These are phyloP conservation scores for Ceratorhiza oryzae-sativae DNA, from an alignment of 1,284 basidiomycete genomes.

Conservation along the genomic window DNA sequence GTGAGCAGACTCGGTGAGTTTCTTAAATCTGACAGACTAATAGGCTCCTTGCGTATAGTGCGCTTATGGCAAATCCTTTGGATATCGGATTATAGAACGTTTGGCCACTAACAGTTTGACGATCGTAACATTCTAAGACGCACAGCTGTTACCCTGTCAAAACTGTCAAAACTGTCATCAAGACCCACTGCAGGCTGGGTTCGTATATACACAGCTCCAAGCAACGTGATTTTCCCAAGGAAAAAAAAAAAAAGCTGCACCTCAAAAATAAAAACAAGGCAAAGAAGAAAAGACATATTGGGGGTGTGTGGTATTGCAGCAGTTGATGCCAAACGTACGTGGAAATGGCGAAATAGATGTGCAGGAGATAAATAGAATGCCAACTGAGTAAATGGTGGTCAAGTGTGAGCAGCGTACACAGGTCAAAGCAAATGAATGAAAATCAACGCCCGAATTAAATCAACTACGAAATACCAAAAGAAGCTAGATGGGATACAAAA, in stretches of 20 bases:
- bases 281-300: not conserved
- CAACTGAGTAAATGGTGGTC: not conserved
- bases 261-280: not conserved
- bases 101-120: no score
- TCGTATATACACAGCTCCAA: constrained; percentile 1
- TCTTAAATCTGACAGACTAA: no score
- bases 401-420: not conserved
- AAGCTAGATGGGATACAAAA: not conserved
- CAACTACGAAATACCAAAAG: not conserved
- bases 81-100: no score
- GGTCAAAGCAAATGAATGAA: constrained; percentile 9
- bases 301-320: not conserved
- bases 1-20: no score
- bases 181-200: not conserved
- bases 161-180: not conserved
- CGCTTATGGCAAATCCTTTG: no score
- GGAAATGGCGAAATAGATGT: not conserved
- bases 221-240: no score
- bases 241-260: not conserved
- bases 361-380: constrained; percentile 19
- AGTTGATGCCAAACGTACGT: not conserved
- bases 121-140: no score
- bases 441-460: not conserved
- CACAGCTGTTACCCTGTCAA: no score
- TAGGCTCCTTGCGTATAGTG: no score